A percentile compares a stretch with the other conserved stretches of the same genome.
Conservation (phyloP, 2,329 filamentous ascomycete species). For the Diaporthe nobilis region DNA sequence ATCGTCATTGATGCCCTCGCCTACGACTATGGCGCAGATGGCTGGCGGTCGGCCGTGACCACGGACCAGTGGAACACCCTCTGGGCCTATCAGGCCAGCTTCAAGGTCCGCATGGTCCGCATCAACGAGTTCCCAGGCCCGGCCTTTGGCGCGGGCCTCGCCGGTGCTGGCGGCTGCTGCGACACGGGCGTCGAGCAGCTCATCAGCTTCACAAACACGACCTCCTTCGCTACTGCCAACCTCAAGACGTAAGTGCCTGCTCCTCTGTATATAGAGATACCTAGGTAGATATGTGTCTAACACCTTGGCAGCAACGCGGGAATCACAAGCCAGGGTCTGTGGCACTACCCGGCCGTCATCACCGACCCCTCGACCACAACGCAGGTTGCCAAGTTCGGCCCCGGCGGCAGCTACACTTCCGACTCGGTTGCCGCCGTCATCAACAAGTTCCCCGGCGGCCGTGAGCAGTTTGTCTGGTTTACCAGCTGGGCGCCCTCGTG, state of each 20-base stretch:
- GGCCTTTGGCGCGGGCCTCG: not conserved
- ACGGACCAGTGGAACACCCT: not conserved
- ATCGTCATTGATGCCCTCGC: constrained; percentile 4
- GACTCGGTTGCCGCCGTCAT: constrained; percentile 4
- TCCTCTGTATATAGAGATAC: too few species aligned
- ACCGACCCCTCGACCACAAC: not conserved
- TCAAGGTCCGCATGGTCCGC: constrained; percentile 26
- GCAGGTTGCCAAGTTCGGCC: constrained; percentile 4
- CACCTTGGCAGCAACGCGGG: not conserved
- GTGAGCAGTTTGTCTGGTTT: constrained; percentile 18
- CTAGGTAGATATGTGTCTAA: not conserved
- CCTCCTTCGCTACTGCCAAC: not conserved
- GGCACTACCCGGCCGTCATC: constrained; percentile 10
- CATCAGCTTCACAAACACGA: constrained; percentile 23
- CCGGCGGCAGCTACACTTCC: not conserved
- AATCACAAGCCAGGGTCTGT: not conserved
- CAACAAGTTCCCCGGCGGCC: not conserved
- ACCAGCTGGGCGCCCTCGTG: constrained; percentile 14
- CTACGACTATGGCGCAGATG: not conserved
- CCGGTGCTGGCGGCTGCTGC: not conserved
- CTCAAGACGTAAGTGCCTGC: constrained; percentile 5
- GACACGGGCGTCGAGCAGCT: constrained; percentile 18
- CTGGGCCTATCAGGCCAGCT: constrained; percentile 2
- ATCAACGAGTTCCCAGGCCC: constrained; percentile 6
- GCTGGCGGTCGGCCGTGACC: constrained; percentile 7